Conservation (phyloP, 495 filamentous ascomycete species). For the Penicillium canescens region DNA sequence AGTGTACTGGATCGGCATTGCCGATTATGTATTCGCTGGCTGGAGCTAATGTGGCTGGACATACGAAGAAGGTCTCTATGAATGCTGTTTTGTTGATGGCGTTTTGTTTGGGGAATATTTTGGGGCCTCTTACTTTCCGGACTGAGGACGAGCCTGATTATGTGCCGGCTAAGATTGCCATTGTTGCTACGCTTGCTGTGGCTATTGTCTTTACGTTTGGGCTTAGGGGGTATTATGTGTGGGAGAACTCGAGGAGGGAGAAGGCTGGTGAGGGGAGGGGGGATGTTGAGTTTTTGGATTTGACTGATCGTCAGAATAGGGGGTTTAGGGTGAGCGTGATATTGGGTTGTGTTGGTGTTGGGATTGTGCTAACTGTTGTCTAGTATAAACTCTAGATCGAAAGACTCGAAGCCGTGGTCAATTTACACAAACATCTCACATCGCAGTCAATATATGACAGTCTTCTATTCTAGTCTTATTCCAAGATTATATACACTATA, state of each 20-base stretch:
- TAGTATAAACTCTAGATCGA: conserved; percentile 16
- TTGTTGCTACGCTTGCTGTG: conserved; percentile 48
- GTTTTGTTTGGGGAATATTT: conserved; percentile 63
- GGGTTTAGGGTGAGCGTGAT: conserved; percentile 34
- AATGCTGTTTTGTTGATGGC: conserved; percentile 57
- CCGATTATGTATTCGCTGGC: conserved; percentile 45
- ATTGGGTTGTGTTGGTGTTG: conserved; percentile 19
- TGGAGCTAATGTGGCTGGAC: conserved; percentile 45
- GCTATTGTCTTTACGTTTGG: conserved; percentile 36
- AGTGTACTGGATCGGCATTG: conserved; percentile 39
- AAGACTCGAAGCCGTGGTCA: no score
- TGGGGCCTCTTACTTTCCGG: conserved; percentile 57
- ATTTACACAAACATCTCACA: no score
- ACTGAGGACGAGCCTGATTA: conserved; percentile 44
- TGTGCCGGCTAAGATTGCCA: conserved; percentile 62
- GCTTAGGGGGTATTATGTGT: conserved; percentile 44
- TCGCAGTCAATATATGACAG: no score
- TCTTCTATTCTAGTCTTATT: not conserved
- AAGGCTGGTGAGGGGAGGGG: conserved; percentile 11
- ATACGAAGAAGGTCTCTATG: conserved; percentile 55
- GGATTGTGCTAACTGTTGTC: conserved; percentile 3
- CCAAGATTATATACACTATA: conserved; percentile 8
- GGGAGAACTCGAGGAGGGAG: conserved; percentile 45
- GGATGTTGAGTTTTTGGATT: conserved; percentile 36
- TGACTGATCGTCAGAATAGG: conserved; percentile 39